phyloP scores from a whole-genome alignment of 192 early-diverging fungal genomes.

The Backusella morwellensis region DNA sequence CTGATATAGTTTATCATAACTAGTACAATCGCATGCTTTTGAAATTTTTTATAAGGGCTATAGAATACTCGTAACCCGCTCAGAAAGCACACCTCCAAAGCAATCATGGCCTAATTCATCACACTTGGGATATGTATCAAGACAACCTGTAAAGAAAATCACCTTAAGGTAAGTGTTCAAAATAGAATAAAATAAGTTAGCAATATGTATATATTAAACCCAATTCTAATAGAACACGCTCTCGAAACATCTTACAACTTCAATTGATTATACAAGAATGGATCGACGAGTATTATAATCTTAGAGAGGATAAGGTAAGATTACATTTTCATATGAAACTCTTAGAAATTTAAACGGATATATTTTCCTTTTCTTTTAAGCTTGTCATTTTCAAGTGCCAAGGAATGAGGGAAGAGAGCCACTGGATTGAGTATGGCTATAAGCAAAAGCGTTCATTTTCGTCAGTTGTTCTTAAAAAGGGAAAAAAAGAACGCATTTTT shows the following conservation, averaged over 20 bases:
- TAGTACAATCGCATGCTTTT: neutral
- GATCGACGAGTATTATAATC: slow-evolving; percentile 14
- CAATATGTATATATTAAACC: too few relatives aligned
- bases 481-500: slow-evolving; percentile 42
- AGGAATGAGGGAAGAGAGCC: neutral
- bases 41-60: neutral
- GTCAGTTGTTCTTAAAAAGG: slow-evolving; percentile 40
- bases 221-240: neutral
- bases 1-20: neutral
- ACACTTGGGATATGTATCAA: neutral
- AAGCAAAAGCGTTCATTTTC: slow-evolving; percentile 31
- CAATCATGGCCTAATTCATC: too few relatives aligned
- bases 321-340: neutral
- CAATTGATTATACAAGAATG: slow-evolving; percentile 23
- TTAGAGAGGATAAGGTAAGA: slow-evolving; percentile 13
- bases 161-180: neutral
- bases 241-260: neutral
- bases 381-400: slow-evolving; percentile 5
- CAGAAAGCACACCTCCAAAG: neutral
- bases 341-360: neutral
- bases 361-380: neutral
- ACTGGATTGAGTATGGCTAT: slow-evolving; percentile 15
- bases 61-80: neutral
- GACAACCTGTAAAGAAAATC: neutral
- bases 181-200: too few relatives aligned